Evolutionary conservation across 108 stramenopile genomes (phyloP).

Genomic region (Nitzschia inconspicua): DNA sequence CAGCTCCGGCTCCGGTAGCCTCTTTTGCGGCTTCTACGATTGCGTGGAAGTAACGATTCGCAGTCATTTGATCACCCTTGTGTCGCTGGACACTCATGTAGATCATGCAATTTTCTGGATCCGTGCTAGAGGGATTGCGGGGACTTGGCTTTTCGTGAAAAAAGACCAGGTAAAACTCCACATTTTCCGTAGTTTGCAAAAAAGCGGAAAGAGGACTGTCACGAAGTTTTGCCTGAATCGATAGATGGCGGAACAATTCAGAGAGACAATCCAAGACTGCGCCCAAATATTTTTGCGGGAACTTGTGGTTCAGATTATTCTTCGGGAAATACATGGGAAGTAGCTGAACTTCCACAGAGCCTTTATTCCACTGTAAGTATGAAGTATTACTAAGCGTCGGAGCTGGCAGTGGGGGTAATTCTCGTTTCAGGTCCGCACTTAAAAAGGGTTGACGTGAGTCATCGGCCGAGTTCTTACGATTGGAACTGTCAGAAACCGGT

Average conservation of each 20-base stretch:
- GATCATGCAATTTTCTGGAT: not conserved
- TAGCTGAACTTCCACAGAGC: not conserved
- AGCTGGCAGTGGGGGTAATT: too few species aligned
- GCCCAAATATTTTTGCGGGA: not conserved
- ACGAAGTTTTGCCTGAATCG: not conserved
- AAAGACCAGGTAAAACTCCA: conserved; percentile 7
- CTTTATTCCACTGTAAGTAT: too few species aligned
- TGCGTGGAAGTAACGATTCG: not conserved
- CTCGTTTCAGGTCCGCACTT: too few species aligned
- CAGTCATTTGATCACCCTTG: conserved; percentile 8
- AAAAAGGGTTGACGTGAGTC: too few species aligned
- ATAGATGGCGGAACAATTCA: not conserved
- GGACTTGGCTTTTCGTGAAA: too few species aligned
- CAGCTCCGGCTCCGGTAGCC: not conserved
- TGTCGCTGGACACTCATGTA: conserved; percentile 17
- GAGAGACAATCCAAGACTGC: conserved; percentile 1
- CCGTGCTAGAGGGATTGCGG: not conserved
- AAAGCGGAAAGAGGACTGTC: not conserved
- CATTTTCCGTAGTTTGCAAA: conserved; percentile 7
- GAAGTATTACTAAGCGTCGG: too few species aligned
- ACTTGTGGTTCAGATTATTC: not conserved
- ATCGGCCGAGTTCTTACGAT: too few species aligned
- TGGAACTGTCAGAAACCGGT: too few species aligned
- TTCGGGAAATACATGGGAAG: conserved; percentile 4
- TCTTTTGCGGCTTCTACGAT: conserved; percentile 8